A percentile compares a stretch with the other conserved stretches of the same genome.
These are phyloP conservation scores for Calonectria crousiana DNA, from an alignment of 2,329 filamentous ascomycete genomes.

Conservation along the genomic window DNA sequence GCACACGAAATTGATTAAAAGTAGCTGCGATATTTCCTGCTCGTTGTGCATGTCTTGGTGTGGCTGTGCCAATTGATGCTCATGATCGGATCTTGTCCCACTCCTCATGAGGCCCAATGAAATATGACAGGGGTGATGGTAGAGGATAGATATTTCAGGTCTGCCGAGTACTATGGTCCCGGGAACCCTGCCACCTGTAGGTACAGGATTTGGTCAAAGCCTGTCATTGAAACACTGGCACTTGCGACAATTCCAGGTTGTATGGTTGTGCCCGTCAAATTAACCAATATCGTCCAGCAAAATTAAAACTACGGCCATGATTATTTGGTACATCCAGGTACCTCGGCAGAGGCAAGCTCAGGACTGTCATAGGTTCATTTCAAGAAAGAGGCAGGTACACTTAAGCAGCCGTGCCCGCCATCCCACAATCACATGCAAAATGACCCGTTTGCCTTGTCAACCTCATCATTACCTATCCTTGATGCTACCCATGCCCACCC, in stretches of 20 bases:
- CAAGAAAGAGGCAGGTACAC: conserved; percentile 25
- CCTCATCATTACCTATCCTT: conserved; percentile 29
- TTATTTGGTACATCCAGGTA: not conserved
- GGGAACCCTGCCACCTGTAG: not conserved
- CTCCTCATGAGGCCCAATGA: not conserved
- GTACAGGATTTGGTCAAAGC: not conserved
- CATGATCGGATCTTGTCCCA: not conserved
- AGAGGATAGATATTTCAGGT: not conserved
- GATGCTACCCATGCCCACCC: conserved; percentile 15
- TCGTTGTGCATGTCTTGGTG: not conserved
- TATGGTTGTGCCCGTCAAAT: not conserved
- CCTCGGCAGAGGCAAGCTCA: not conserved
- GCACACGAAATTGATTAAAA: not conserved
- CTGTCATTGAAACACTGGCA: not conserved
- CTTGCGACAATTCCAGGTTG: too few species aligned
- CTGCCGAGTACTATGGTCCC: not conserved
- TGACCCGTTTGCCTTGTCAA: conserved; percentile 36
- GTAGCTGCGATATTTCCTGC: too few species aligned
- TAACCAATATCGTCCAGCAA: not conserved
- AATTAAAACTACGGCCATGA: not conserved
- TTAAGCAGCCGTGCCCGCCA: conserved; percentile 19
- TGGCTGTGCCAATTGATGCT: not conserved
- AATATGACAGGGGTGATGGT: not conserved
- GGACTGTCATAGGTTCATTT: conserved; percentile 7
- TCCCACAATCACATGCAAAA: conserved; percentile 42